Evolutionary conservation across 2,329 filamentous ascomycete species (phyloP).

Genomic region (Penicillium thymicola): DNA sequence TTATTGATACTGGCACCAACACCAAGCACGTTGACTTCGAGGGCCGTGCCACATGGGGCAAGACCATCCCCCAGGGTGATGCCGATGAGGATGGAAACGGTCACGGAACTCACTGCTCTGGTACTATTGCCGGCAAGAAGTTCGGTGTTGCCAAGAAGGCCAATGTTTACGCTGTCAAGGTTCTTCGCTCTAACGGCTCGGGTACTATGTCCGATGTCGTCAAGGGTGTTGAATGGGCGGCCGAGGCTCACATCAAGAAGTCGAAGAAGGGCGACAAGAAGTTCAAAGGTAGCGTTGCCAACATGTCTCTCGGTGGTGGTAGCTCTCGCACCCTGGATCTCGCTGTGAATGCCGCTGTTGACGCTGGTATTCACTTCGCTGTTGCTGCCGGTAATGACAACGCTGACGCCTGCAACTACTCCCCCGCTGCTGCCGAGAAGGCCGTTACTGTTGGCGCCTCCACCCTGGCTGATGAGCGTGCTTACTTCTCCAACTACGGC

Average conservation of each 20-base stretch:
- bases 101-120: constrained; percentile 98
- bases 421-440: constrained; percentile 84
- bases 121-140: constrained; percentile 96
- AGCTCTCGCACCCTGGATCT: constrained; percentile 89
- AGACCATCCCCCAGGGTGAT: constrained; percentile 85
- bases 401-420: constrained; percentile 98
- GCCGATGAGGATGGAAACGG: constrained; percentile 92
- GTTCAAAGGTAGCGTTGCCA: constrained; percentile 98
- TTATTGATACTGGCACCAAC: constrained; percentile 98
- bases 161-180: constrained; percentile 94
- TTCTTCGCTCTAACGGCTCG: constrained; percentile 93
- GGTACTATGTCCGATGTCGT: constrained; percentile 99
- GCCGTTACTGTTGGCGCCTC: constrained; percentile 96
- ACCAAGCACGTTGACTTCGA: constrained; percentile 93
- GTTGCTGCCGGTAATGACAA: constrained; percentile 99
- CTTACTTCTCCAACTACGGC: constrained; percentile 99
- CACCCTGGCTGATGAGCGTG: constrained; percentile 88
- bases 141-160: constrained; percentile 99
- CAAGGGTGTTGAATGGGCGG: constrained; percentile 95
- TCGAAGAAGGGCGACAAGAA: constrained; percentile 81
- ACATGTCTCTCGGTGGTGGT: constrained; percentile 98
- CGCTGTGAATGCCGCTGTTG: constrained; percentile 90
- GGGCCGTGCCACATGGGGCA: constrained; percentile 92
- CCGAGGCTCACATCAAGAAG: constrained; percentile 71
- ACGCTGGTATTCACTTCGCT: constrained; percentile 91